phyloP scores from a whole-genome alignment of 1,284 basidiomycete genomes.

The Pulveroboletus sp. region DNA sequence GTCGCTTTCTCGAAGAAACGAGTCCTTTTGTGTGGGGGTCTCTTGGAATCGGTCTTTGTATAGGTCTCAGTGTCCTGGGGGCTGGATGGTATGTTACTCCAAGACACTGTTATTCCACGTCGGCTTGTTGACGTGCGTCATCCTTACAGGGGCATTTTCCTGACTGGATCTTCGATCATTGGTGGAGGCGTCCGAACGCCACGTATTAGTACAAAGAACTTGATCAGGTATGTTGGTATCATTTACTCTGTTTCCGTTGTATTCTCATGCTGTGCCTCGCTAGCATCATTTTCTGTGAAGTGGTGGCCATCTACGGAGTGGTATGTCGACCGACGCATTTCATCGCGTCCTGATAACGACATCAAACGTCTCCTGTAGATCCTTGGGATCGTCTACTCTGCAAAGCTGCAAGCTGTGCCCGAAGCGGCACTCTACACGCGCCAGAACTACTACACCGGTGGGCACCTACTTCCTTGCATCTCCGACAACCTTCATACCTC shows the following conservation, averaged over 20 bases:
- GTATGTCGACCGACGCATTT: constrained; percentile 48
- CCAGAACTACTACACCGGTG: constrained; percentile 89
- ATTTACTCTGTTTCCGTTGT: background rate
- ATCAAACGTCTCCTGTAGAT: constrained; percentile 53
- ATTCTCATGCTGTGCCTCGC: background rate
- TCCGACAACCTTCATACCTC: background rate
- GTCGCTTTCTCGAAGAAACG: constrained; percentile 89
- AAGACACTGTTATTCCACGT: background rate
- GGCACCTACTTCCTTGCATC: constrained; percentile 15
- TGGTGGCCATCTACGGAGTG: constrained; percentile 94
- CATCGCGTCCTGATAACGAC: background rate
- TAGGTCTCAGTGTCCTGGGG: constrained; percentile 91
- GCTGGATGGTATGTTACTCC: constrained; percentile 82
- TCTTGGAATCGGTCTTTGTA: no score
- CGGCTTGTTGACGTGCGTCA: constrained; percentile 6
- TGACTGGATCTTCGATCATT: constrained; percentile 93
- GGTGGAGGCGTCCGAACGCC: constrained; percentile 95
- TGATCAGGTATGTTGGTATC: constrained; percentile 81
- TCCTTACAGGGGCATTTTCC: constrained; percentile 87
- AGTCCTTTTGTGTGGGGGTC: constrained; percentile 94
- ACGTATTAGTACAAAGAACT: constrained; percentile 94
- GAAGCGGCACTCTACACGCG: constrained; percentile 72
- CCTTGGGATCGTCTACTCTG: constrained; percentile 91
- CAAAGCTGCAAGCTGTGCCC: constrained; percentile 67
- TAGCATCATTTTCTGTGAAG: constrained; percentile 99